Conservation (phyloP, 345 rosid species). For the Brassica rapa region DNA sequence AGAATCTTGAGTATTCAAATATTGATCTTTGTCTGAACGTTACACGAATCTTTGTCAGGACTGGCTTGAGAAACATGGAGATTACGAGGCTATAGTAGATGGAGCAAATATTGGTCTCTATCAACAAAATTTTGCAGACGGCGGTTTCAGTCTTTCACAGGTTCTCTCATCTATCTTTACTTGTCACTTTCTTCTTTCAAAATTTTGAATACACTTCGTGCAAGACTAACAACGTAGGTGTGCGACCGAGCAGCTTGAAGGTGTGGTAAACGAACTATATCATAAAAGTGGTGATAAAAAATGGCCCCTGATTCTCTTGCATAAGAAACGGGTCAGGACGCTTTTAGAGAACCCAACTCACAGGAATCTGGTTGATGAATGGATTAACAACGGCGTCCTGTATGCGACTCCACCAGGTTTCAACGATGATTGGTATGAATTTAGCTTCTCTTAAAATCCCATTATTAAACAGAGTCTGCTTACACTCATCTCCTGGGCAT, state of each 20-base stretch:
- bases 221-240: not conserved
- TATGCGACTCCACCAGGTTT: conserved; percentile 84
- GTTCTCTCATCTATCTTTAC: conserved; percentile 43
- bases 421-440: conserved; percentile 82
- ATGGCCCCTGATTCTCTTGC: conserved; percentile 77
- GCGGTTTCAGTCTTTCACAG: conserved; percentile 77
- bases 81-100: conserved; percentile 75
- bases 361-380: conserved; percentile 62
- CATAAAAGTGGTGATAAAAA: conserved; percentile 51
- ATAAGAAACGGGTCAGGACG: conserved; percentile 65
- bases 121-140: conserved; percentile 88
- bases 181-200: not conserved
- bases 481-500: not conserved
- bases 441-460: not conserved
- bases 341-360: conserved; percentile 58
- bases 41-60: conserved; percentile 43
- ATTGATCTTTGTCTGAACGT: not conserved
- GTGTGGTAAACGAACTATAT: conserved; percentile 68
- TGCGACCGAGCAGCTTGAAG: conserved; percentile 78
- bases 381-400: conserved; percentile 62
- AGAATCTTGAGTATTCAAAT: not conserved
- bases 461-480: not conserved
- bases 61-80: conserved; percentile 68
- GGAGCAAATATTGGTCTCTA: conserved; percentile 93
- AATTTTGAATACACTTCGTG: not conserved